phyloP scores from a whole-genome alignment of 73 alveolate genomes.

The Stentor roeselii region DNA sequence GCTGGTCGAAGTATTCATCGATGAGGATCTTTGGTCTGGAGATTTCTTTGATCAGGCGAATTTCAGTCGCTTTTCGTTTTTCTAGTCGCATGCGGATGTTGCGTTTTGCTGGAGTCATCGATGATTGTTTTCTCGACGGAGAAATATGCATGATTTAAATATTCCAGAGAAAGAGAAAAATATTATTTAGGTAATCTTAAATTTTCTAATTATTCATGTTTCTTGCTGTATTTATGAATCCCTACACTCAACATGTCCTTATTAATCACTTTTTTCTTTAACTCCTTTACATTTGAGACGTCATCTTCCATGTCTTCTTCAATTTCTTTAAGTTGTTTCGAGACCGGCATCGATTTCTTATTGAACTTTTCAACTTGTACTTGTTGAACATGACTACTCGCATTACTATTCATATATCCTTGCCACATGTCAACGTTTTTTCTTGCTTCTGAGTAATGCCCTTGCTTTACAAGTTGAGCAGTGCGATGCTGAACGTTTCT shows the following conservation, averaged over 20 bases:
- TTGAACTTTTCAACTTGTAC: neutral
- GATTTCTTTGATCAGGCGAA: neutral
- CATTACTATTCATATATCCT: conserved; percentile 12
- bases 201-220: too few species aligned
- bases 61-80: neutral
- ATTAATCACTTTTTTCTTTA: neutral
- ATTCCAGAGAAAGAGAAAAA: too few species aligned
- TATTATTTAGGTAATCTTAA: too few species aligned
- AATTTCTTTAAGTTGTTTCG: neutral
- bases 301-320: neutral
- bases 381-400: neutral
- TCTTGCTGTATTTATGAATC: neutral
- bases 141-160: too few species aligned
- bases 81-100: neutral
- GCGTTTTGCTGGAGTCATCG: neutral
- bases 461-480: conserved; percentile 72
- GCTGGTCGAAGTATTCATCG: neutral
- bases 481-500: conserved; percentile 71
- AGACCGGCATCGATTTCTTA: neutral
- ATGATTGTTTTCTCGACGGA: too few species aligned
- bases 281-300: neutral
- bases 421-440: conserved; percentile 47
- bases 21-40: conserved; percentile 10
- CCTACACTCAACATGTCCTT: conserved; percentile 13
- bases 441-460: conserved; percentile 67